Percentiles rank a stretch among this genome's conserved stretches.
Conservation (phyloP, 202 grass and related monocot genomes). For the Hordeum pubiflorum region DNA sequence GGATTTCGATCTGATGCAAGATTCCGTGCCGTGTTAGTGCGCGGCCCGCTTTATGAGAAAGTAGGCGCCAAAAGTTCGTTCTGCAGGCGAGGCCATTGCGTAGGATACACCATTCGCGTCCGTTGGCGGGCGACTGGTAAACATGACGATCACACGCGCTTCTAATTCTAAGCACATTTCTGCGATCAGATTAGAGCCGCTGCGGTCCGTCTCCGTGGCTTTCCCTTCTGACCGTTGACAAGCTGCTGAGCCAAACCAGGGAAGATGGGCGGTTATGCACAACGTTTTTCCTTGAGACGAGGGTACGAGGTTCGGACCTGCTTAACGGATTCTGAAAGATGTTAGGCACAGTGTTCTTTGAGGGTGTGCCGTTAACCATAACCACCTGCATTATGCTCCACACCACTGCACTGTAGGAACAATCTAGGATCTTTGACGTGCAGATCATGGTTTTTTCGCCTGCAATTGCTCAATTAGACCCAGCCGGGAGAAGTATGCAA, state of each 20-base stretch:
- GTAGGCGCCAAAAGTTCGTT: background rate
- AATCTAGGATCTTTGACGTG: too few relatives aligned
- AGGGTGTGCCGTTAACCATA: too few relatives aligned
- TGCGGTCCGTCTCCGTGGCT: background rate
- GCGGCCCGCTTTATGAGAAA: constrained; percentile 17
- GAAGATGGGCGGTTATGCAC: background rate
- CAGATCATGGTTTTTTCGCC: too few relatives aligned
- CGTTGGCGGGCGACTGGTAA: too few relatives aligned
- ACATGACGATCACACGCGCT: background rate
- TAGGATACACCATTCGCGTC: background rate
- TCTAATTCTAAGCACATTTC: background rate
- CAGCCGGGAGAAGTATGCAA: too few relatives aligned
- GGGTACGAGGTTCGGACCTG: too few relatives aligned
- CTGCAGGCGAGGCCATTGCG: background rate
- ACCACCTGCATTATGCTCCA: too few relatives aligned
- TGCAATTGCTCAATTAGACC: too few relatives aligned
- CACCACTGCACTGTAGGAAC: too few relatives aligned
- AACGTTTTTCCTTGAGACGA: too few relatives aligned
- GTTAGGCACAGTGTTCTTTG: too few relatives aligned
- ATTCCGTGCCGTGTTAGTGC: constrained; percentile 19
- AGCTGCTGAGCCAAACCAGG: background rate
- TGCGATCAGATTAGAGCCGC: background rate
- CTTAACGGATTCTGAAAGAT: too few relatives aligned
- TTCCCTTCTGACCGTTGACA: background rate
- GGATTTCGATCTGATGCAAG: constrained; percentile 21